phyloP scores from a whole-genome alignment of 495 filamentous ascomycete species.

The Xylaria grammica region DNA sequence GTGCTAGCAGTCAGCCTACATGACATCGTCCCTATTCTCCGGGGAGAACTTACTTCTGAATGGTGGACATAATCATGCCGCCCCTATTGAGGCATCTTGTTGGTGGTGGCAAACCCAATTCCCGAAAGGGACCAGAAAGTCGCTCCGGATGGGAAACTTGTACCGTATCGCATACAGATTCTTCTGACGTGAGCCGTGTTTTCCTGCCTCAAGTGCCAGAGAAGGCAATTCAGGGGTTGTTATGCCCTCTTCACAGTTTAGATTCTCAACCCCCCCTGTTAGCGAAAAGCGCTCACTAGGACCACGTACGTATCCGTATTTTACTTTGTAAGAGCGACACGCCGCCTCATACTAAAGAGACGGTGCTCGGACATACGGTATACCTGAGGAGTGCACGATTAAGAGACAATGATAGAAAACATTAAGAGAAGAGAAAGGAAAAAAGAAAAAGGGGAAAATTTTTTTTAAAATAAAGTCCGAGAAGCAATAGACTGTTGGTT shows the following conservation, averaged over 20 bases:
- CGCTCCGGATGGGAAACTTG: conserved; percentile 14
- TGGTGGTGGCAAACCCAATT: not conserved
- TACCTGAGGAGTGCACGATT: not conserved
- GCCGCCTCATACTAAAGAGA: not conserved
- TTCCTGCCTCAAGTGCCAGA: conserved; percentile 10
- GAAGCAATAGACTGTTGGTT: too few species aligned
- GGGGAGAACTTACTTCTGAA: not conserved
- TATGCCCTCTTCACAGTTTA: not conserved
- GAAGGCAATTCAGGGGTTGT: not conserved
- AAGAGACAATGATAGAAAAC: too few species aligned
- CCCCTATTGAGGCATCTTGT: not conserved
- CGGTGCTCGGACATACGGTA: not conserved
- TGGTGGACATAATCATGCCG: not conserved
- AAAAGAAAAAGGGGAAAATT: too few species aligned
- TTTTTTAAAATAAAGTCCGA: too few species aligned
- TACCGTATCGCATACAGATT: not conserved
- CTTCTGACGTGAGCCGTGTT: conserved; percentile 19
- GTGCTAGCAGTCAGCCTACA: conserved; percentile 7
- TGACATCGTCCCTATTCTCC: not conserved
- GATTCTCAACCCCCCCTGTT: not conserved
- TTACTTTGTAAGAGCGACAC: conserved; percentile 4
- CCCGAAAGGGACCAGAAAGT: not conserved
- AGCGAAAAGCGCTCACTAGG: not conserved
- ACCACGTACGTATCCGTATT: not conserved
- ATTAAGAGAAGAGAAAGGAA: too few species aligned